These are phyloP conservation scores for Posidonia australis DNA, from an alignment of 106 monocot species.

Conservation along the genomic window DNA sequence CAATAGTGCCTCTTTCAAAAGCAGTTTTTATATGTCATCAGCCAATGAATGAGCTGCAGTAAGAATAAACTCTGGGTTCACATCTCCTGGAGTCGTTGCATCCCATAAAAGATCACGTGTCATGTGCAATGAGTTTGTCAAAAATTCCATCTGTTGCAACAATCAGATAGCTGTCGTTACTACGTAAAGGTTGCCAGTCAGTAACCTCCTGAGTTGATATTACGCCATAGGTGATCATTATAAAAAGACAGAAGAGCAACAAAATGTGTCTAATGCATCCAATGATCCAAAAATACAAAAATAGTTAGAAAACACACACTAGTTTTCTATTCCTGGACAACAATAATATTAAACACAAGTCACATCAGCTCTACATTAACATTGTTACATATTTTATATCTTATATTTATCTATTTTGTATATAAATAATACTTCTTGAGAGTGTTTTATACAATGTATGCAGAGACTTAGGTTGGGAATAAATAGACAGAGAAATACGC, in stretches of 20 bases:
- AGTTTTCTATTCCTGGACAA: neutral
- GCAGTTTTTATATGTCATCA: constrained; percentile 48
- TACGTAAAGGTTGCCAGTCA: constrained; percentile 51
- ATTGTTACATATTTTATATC: too few species aligned
- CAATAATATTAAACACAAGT: too few species aligned
- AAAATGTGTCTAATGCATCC: neutral
- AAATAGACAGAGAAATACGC: too few species aligned
- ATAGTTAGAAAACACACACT: neutral
- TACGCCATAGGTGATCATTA: constrained; percentile 64
- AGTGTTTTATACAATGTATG: too few species aligned
- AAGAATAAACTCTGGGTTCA: constrained; percentile 11
- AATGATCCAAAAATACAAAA: neutral
- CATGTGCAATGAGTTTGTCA: constrained; percentile 77
- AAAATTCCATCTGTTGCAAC: constrained; percentile 83
- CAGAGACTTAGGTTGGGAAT: too few species aligned
- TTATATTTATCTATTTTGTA: too few species aligned
- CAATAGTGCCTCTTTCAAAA: constrained; percentile 61
- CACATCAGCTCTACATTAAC: too few species aligned
- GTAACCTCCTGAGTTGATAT: constrained; percentile 70
- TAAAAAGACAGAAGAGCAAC: neutral
- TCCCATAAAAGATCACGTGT: constrained; percentile 69
- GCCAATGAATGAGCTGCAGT: constrained; percentile 31
- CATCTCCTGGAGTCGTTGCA: constrained; percentile 16
- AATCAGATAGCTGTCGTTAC: constrained; percentile 61
- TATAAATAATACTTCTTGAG: too few species aligned